Evolutionary conservation across 345 rosid genomes (phyloP), one percentile per base, ranked within the genome.

Genomic region (Zanthoxylum bungeanum): DNA sequence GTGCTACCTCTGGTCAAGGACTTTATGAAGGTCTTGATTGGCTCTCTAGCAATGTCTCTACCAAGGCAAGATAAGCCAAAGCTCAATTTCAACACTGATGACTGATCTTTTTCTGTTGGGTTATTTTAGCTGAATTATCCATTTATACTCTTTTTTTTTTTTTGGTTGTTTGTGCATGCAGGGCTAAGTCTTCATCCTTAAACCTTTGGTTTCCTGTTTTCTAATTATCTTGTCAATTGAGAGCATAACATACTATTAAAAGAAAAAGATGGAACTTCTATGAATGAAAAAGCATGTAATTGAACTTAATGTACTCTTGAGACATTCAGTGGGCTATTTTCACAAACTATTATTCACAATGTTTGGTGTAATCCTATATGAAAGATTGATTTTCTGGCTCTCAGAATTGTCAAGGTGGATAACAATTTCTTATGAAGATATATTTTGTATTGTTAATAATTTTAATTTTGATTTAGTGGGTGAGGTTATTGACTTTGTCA

Each of bases 1-100:
- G 86, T 83, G 93, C 93, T 56, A 85, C 89, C n/a, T 73, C 85
- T 21, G 88, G 91, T 25, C 85, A 83, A 64, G 93, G 89, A 68
- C 91, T 89, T 22, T 89, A 89, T 33, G 93, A 89, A 76, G 89
- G 91, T 52, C 86, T 89, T 21, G 93, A 89, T 72, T 86, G 93
- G 91, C 81, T 89, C 4, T 86, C 88, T 17, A 83, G 86, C 85
- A 86, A 80, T 75, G 79, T 85, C 78, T 76, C 81, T 64, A 64
- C 44, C 78, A 85, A 86, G 89, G 90, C 78, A 82, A 72, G 79
- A 69, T 70, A 53, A 69, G 22, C 72, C 70, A 16, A 66, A 12
- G 25, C 37, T 53, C 37, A 55, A 28, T 12, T 30, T 6, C 22
- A 2, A 30, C 27, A 3, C 14, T 65, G 3, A n/a, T 21, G 7